These are phyloP conservation scores for Chenopodium berlandieri DNA, from an alignment of 148 eudicot genomes.

Conservation along the genomic window DNA sequence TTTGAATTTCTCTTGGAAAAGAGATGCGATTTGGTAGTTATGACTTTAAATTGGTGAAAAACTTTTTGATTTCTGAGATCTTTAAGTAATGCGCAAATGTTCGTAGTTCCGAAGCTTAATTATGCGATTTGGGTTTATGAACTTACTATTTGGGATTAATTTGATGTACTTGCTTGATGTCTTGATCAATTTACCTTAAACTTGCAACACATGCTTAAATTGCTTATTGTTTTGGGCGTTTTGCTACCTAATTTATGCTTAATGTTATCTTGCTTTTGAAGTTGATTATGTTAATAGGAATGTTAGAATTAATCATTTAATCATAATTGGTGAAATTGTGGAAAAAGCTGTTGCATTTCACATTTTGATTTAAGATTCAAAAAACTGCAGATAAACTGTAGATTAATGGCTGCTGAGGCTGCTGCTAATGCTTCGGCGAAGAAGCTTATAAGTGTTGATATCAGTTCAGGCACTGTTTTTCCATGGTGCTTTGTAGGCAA, in stretches of 20 bases:
- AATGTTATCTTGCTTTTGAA: neutral
- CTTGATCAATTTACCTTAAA: no score
- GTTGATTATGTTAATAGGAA: neutral
- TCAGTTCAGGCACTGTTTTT: slow-evolving; percentile 80
- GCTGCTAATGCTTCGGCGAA: slow-evolving; percentile 37
- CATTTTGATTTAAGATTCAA: neutral
- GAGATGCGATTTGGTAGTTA: no score
- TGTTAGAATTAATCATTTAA: neutral
- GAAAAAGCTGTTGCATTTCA: neutral
- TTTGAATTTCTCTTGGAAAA: no score
- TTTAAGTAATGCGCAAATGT: no score
- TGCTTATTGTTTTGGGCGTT: neutral
- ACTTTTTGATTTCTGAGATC: no score
- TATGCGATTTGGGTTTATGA: no score
- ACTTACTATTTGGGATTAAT: neutral
- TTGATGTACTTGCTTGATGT: neutral
- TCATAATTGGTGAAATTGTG: neutral
- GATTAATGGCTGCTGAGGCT: slow-evolving; percentile 57
- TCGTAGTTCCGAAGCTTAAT: no score
- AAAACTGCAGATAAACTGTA: slow-evolving; percentile 15
- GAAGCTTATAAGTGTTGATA: slow-evolving; percentile 65
- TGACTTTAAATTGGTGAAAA: no score
- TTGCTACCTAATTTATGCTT: neutral
- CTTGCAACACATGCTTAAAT: no score
- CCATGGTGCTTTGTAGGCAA: slow-evolving; percentile 99